These are phyloP conservation scores for Rosa rugosa DNA, from an alignment of 306 rosid species.

Conservation along the genomic window DNA sequence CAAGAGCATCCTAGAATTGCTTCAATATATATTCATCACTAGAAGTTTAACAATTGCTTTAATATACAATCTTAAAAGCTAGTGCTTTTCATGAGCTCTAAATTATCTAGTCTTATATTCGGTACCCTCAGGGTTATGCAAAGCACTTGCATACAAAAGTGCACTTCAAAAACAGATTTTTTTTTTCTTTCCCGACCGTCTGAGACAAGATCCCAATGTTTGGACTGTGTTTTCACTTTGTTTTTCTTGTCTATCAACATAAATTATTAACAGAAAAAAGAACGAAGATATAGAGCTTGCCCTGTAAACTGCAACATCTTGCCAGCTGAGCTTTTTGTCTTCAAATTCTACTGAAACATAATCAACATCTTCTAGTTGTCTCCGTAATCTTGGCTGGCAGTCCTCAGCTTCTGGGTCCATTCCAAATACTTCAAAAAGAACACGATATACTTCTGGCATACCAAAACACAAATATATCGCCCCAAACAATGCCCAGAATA, in stretches of 20 bases:
- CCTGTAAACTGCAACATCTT: constrained; percentile 81
- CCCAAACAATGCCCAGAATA: constrained; percentile 95
- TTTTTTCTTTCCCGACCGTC: not conserved
- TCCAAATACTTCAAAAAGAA: constrained; percentile 96
- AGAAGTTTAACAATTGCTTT: constrained; percentile 8
- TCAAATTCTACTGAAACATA: constrained; percentile 87
- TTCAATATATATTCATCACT: not conserved
- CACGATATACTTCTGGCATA: constrained; percentile 91
- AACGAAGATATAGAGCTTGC: constrained; percentile 37
- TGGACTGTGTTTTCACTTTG: not conserved
- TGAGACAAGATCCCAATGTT: not conserved
- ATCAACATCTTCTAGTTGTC: constrained; percentile 96
- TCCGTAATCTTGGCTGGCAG: constrained; percentile 77
- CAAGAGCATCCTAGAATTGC: not conserved
- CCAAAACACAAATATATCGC: constrained; percentile 96
- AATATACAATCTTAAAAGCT: not conserved
- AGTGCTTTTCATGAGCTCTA: not conserved
- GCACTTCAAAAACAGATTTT: not conserved
- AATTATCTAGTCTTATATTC: constrained; percentile 3
- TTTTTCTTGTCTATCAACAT: constrained; percentile 12
- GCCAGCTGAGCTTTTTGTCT: constrained; percentile 82
- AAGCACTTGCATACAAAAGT: constrained; percentile 7
- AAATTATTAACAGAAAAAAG: constrained; percentile 11
- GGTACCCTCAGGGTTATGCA: constrained; percentile 9
- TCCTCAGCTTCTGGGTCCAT: constrained; percentile 91